Evolutionary conservation across 352 stramenopile genomes (phyloP), one percentile per base, ranked within the genome.

Genomic region (Phytophthora ohioensis): DNA sequence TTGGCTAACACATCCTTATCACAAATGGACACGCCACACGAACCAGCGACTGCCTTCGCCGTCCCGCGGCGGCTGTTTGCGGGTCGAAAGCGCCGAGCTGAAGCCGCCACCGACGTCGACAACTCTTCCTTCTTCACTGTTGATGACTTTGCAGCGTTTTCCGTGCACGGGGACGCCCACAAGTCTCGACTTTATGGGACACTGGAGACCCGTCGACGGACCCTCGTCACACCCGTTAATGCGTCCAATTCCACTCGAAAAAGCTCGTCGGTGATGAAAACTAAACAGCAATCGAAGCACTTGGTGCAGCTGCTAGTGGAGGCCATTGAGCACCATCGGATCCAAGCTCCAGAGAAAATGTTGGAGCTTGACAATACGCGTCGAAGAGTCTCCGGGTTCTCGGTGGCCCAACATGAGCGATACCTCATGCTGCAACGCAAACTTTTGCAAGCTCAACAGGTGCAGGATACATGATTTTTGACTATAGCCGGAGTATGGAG

Each of bases 371-470:
- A 80, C 12, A 91, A 92, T 42, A 63, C 68, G 0, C 60, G 69
- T 1, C 80, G 80, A 38, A 71, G 87, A 7, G 34, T 91, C 1
- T 94, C 87, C 3, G 49, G 71, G 2, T 65, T 94, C 15, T 63
- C 80, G 0, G 69, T 92, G 35, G 46, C 42, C 2, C 63, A 92
- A 45, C 87, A 94, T 55, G 68, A 84, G 27, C 65, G 65, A 41
- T 93, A 87, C 63, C 70, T 88, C 43, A 41, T 52, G 27, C 52
- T 93, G 36, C 59, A 82, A 55, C 78, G 74, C 43, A 91, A 88
- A 58, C 54, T 79, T 0, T 70, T 72, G 3, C 41, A 76, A 4
- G 82, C 79, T 2, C 73, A 85, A 57, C 73, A 78, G 53, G 85
- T 93, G 66, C 36, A 67, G 54, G 9, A 38, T 52, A 47, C 4